Base-by-base conservation (phyloP, 2,329 filamentous ascomycete genomes). In the Teratosphaeriaceae sp. region DNA sequence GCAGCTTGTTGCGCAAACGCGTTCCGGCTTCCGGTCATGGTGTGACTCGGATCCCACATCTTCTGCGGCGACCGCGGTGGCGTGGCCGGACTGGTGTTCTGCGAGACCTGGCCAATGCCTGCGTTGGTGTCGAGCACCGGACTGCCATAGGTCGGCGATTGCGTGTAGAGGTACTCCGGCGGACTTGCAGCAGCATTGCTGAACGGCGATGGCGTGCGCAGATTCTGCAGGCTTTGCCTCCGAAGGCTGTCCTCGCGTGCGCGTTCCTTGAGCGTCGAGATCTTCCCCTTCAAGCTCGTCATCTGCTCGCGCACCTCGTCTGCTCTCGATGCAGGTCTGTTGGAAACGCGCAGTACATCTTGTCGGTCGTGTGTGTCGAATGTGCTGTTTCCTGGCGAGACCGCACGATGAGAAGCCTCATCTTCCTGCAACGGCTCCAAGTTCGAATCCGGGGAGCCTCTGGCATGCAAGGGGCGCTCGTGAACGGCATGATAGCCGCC, bases 261-360 rank as follows among this genome's bases (percentile, higher is more conserved):
- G 54, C 87, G 82, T 49, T 88, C 80, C 54, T 85, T 84, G 33
- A 95, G 65, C 13, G 73, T 84, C 1, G 87, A 89, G 26, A 95
- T 88, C 56, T 88, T 87, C 46, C 85, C 86, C 59, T 88, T 89
- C 36, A 95, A 72, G 41, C 85, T 87, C 43, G 84, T 81, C 77
- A 95, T 86, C 61, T 94, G 88, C 51, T 88, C 83, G 47, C 87
- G 86, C 33, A 95, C 70, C 56, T 80, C 78, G 7, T 82, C 79
- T 58, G 82, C 75, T n/a, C 80, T 80, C 1, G 87, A 90, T 12
- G 80, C 73, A 2, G 85, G 82, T 15, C 85, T n/a, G 75, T 20
- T 76, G 76, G 7, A 83, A n/a, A n/a, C 64, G 1, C 71, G 73
- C 11, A 56, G 47, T 20, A 50, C 52, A 44, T 56, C 27, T 21